phyloP scores from a whole-genome alignment of 768 basidiomycete genomes.

The Scleroderma citrinum region DNA sequence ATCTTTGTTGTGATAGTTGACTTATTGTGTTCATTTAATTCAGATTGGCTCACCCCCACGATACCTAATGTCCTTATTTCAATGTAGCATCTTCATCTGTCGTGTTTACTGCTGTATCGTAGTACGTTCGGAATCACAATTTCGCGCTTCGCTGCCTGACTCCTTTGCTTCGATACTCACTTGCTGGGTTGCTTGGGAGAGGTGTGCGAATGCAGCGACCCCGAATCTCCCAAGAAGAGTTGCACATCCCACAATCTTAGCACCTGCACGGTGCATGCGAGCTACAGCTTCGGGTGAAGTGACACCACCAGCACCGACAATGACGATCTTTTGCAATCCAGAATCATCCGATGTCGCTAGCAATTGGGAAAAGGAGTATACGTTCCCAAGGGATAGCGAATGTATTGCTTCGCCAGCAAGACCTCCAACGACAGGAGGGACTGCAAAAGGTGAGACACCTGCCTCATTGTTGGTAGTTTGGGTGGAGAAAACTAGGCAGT shows the following conservation, averaged over 20 bases:
- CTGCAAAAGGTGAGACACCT: constrained; percentile 38
- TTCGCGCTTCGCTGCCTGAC: background rate
- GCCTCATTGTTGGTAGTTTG: constrained; percentile 32
- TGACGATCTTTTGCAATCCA: constrained; percentile 42
- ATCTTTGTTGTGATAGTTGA: constrained; percentile 9
- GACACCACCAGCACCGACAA: constrained; percentile 85
- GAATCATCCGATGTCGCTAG: constrained; percentile 37
- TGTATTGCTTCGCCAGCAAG: constrained; percentile 75
- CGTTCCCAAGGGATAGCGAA: constrained; percentile 73
- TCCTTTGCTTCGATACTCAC: background rate
- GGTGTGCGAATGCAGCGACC: constrained; percentile 45
- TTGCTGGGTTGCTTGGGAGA: constrained; percentile 15
- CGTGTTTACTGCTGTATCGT: background rate
- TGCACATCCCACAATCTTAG: constrained; percentile 61
- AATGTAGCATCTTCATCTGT: constrained; percentile 16
- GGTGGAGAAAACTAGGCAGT: constrained; percentile 55
- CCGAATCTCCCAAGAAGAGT: constrained; percentile 52
- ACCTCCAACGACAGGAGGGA: constrained; percentile 64
- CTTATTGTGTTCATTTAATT: constrained; percentile 24
- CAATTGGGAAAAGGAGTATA: constrained; percentile 52
- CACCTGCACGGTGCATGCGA: constrained; percentile 74
- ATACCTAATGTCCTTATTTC: constrained; percentile 9
- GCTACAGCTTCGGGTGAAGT: constrained; percentile 49
- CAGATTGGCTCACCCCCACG: background rate
- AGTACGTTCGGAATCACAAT: background rate